Base-by-base conservation (phyloP, 2,329 filamentous ascomycete genomes). In the Didymella segeticola region DNA sequence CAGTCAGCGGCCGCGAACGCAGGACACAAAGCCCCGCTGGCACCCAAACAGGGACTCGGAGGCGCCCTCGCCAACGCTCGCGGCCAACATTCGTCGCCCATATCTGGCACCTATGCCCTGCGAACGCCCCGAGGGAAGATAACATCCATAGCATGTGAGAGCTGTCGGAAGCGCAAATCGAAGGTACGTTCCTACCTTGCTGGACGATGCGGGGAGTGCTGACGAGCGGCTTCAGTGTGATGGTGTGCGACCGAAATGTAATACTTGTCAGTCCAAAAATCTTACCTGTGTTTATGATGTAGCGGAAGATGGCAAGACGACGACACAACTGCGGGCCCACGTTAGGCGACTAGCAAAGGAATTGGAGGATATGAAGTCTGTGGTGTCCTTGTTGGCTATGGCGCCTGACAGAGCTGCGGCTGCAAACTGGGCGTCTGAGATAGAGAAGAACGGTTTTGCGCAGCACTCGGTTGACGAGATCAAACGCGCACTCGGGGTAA, bases 71-170 rank as follows among this genome's bases (percentile, higher is more conserved):
- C 58, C 14, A 68, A 66, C 45, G 63, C 68, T 41, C 67, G 66
- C 53, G 62, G 63, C 25, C 70, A 72, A 49, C 64, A 72, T 38
- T 68, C 70, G 43, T 74, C 71, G 26, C 71, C 71, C 23, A 74
- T 74, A 37, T 64, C 71, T 19, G 71, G 71, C 29, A 73, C 69
- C 7, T 74, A 74, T 53, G 71, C 71, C 17, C 52, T 74, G 31
- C 69, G 71, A 25, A 74, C 71, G 9, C 71, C 71, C 22, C 66
- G 71, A n/a, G 71, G 71, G 22, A 74, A 74, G 47, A 75, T 75
- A 42, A 75, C 72, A 11, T 74, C 72, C 5, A 75, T 75, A 61
- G 72, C 72, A 15, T 75, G 72, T 52, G 72, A 74, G 43, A 74
- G 71, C 43, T 75, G 72, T 48, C 64, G 72, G 56, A 75, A 74